Evolutionary conservation across 495 filamentous ascomycete species (phyloP).

Genomic region (Trichocladium antarcticum): DNA sequence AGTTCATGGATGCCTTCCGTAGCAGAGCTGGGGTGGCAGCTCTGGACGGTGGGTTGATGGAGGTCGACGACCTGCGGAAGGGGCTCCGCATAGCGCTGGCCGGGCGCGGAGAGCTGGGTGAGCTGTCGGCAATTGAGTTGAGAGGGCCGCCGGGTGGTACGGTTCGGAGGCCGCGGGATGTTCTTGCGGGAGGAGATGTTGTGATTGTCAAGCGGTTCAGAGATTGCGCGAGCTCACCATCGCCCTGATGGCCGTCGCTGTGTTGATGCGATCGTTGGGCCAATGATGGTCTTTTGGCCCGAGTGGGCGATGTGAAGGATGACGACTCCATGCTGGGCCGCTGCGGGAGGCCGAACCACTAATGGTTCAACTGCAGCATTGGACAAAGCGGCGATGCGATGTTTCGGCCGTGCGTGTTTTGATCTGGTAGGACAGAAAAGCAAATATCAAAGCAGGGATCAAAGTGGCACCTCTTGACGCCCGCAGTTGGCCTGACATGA

Average conservation of each 20-base stretch:
- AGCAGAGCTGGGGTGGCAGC: constrained; percentile 40
- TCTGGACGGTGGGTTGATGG: constrained; percentile 29
- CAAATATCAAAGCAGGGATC: too few relatives aligned
- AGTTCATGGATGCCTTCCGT: constrained; percentile 46
- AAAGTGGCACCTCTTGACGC: too few relatives aligned
- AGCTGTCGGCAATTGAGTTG: constrained; percentile 17
- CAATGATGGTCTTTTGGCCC: constrained; percentile 10
- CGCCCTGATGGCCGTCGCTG: constrained; percentile 13
- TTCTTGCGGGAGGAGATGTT: constrained; percentile 19
- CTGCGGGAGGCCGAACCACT: background rate
- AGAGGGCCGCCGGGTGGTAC: constrained; percentile 13
- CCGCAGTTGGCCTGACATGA: too few relatives aligned
- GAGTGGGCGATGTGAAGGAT: constrained; percentile 2
- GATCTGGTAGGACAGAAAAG: too few relatives aligned
- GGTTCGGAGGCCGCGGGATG: constrained; percentile 19
- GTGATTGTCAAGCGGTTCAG: constrained; percentile 34
- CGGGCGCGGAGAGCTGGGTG: constrained; percentile 29
- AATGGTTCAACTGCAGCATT: too few relatives aligned
- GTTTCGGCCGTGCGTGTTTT: too few relatives aligned
- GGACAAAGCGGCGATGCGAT: too few relatives aligned
- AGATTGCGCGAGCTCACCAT: constrained; percentile 30
- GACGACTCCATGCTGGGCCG: background rate
- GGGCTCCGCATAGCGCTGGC: constrained; percentile 37
- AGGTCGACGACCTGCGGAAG: constrained; percentile 36
- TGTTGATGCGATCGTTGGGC: constrained; percentile 1